phyloP scores from a whole-genome alignment of 805 yeast species.

The Saturnispora quitensis region DNA sequence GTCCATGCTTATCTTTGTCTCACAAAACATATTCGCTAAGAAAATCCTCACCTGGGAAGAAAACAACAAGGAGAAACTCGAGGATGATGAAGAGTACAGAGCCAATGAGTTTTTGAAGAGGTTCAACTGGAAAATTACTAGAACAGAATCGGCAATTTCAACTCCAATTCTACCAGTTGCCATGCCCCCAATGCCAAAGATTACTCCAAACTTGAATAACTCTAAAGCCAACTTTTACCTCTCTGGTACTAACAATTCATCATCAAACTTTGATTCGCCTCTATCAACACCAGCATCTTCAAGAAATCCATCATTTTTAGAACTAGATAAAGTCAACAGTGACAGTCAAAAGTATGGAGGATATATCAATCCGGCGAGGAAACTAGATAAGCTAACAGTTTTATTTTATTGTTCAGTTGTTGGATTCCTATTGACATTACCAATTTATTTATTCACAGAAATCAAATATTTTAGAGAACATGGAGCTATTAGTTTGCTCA shows the following conservation, averaged over 20 bases:
- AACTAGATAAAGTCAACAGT: background rate
- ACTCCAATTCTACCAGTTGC: slow-evolving; percentile 29
- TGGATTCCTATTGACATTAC: slow-evolving; percentile 60
- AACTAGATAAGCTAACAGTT: slow-evolving; percentile 63
- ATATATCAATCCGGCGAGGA: slow-evolving; percentile 23
- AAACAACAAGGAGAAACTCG: slow-evolving; percentile 6
- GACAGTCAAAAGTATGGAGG: slow-evolving; percentile 16
- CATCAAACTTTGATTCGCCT: slow-evolving; percentile 7
- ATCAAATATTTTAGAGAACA: slow-evolving; percentile 18
- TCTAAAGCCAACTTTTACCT: slow-evolving; percentile 4
- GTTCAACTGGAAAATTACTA: slow-evolving; percentile 23
- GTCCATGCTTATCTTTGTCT: slow-evolving; percentile 61
- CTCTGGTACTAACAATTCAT: slow-evolving; percentile 16
- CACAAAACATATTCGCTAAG: slow-evolving; percentile 77
- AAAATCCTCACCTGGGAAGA: slow-evolving; percentile 47
- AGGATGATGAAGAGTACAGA: slow-evolving; percentile 15
- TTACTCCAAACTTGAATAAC: slow-evolving; percentile 5
- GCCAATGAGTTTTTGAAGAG: slow-evolving; percentile 21
- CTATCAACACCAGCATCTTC: slow-evolving; percentile 5
- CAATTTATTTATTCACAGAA: slow-evolving; percentile 56
- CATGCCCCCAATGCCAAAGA: slow-evolving; percentile 22
- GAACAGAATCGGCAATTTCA: slow-evolving; percentile 27
- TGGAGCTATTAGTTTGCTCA: slow-evolving; percentile 28
- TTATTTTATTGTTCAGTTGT: slow-evolving; percentile 61
- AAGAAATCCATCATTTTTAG: slow-evolving; percentile 3